Evolutionary conservation across 805 yeast genomes (phyloP).

Genomic region (Saccharomyces kudriavzevii): DNA sequence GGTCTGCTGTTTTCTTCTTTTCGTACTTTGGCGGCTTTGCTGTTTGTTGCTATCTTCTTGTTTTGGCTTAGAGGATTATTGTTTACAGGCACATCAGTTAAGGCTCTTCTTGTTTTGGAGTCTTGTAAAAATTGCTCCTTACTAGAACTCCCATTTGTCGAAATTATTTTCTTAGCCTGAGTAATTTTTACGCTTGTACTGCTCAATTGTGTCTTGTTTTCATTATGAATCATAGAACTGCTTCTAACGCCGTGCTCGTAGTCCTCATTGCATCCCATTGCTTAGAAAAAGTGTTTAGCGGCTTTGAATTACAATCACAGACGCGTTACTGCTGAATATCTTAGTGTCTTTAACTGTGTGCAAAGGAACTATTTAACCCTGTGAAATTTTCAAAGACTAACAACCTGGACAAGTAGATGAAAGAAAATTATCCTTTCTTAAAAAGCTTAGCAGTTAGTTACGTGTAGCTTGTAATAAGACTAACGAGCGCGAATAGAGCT

Average conservation of each 20-base stretch:
- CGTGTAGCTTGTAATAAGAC: not conserved
- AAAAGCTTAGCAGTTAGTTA: not conserved
- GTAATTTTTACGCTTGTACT: not conserved
- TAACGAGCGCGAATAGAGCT: not conserved
- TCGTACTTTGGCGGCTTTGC: slow-evolving; percentile 8
- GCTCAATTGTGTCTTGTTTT: not conserved
- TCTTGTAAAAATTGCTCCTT: not conserved
- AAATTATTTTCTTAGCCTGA: not conserved
- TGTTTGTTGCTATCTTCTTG: not conserved
- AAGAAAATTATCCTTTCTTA: not conserved
- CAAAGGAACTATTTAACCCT: not conserved
- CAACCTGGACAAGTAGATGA: not conserved
- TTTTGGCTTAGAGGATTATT: slow-evolving; percentile 3
- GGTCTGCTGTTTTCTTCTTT: slow-evolving; percentile 10
- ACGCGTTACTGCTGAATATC: not conserved
- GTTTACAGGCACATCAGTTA: slow-evolving; percentile 12
- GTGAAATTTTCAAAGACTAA: not conserved
- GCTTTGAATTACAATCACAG: not conserved
- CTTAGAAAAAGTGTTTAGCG: not conserved
- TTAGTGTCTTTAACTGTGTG: not conserved
- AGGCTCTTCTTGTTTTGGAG: slow-evolving; percentile 6
- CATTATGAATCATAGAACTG: not conserved
- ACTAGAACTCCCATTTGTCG: not conserved
- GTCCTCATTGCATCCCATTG: not conserved
- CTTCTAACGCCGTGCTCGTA: not conserved